Conservation (phyloP, 1,139 yeast species). For the Blastobotrys ciferrii region DNA sequence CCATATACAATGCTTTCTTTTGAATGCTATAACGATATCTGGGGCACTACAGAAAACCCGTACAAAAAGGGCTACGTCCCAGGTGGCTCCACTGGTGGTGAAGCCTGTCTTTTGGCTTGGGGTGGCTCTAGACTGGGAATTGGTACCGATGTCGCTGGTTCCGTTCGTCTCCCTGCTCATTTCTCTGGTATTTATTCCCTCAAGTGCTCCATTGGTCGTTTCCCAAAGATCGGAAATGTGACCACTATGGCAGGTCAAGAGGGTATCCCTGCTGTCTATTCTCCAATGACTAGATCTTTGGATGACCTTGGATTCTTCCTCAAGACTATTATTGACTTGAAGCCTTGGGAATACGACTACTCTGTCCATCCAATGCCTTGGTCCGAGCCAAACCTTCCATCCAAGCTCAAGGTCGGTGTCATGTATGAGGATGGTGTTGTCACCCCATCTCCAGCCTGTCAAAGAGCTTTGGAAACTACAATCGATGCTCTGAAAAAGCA, state of each 20-base stretch:
- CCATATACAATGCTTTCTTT: conserved; percentile 49
- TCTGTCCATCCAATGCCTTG: conserved; percentile 58
- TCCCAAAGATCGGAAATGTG: conserved; percentile 47
- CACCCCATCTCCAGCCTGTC: conserved; percentile 61
- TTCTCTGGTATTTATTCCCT: conserved; percentile 50
- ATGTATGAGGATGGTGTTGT: conserved; percentile 46
- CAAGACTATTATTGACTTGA: conserved; percentile 50
- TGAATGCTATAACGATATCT: conserved; percentile 46
- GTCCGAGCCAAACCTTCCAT: conserved; percentile 48
- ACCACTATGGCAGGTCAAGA: conserved; percentile 59
- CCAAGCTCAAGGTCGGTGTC: conserved; percentile 49
- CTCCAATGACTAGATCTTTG: conserved; percentile 57
- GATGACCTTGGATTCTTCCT: conserved; percentile 65
- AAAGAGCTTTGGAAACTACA: conserved; percentile 50
- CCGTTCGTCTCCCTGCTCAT: conserved; percentile 51
- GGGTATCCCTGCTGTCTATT: conserved; percentile 53
- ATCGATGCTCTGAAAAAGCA: conserved; percentile 47
- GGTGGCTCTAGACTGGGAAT: conserved; percentile 50
- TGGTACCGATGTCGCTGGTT: conserved; percentile 61
- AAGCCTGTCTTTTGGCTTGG: conserved; percentile 48
- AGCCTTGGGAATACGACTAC: conserved; percentile 69
- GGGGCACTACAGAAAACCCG: conserved; percentile 47
- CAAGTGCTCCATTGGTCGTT: conserved; percentile 50
- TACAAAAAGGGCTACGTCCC: conserved; percentile 41
- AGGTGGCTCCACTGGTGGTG: conserved; percentile 55